These are phyloP conservation scores for Aspergillus campestris DNA, from an alignment of 495 filamentous ascomycete genomes.

Conservation along the genomic window DNA sequence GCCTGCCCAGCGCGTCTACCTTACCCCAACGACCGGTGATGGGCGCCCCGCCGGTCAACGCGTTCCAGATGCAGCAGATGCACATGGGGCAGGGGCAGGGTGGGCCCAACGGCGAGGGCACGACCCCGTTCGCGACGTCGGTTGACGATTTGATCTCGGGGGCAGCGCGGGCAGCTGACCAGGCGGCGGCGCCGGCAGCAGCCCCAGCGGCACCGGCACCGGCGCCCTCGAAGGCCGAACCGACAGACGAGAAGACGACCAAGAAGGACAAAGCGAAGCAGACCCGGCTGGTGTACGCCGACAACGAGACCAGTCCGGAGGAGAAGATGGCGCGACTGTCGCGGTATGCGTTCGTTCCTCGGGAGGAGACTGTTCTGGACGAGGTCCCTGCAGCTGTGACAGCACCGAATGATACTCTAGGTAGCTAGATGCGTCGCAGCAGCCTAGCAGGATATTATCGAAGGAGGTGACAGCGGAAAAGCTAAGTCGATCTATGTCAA, in stretches of 20 bases:
- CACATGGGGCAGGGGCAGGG: slow-evolving; percentile 43
- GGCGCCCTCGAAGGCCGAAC: slow-evolving; percentile 18
- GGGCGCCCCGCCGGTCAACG: slow-evolving; percentile 46
- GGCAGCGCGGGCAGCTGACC: slow-evolving; percentile 26
- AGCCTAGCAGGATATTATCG: too few species aligned
- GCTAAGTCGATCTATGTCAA: neutral
- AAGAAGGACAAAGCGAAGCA: slow-evolving; percentile 64
- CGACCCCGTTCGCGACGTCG: slow-evolving; percentile 35
- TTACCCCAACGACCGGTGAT: slow-evolving; percentile 58
- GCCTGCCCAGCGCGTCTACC: slow-evolving; percentile 46
- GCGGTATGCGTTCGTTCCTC: slow-evolving; percentile 63
- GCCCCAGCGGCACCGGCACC: neutral
- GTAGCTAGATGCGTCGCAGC: too few species aligned
- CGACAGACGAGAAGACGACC: slow-evolving; percentile 44
- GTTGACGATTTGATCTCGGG: slow-evolving; percentile 55
- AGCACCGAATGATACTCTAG: slow-evolving; percentile 22
- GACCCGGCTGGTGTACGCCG: slow-evolving; percentile 66
- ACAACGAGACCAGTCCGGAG: slow-evolving; percentile 72
- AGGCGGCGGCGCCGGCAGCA: slow-evolving; percentile 13
- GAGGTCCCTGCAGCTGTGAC: slow-evolving; percentile 31
- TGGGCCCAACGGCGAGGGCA: slow-evolving; percentile 28
- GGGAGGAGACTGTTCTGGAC: slow-evolving; percentile 25
- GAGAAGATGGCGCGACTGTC: slow-evolving; percentile 76
- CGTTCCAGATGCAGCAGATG: slow-evolving; percentile 54
- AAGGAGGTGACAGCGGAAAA: too few species aligned